phyloP scores from a whole-genome alignment of 2,329 filamentous ascomycete genomes.

The Cladosporium sp. region DNA sequence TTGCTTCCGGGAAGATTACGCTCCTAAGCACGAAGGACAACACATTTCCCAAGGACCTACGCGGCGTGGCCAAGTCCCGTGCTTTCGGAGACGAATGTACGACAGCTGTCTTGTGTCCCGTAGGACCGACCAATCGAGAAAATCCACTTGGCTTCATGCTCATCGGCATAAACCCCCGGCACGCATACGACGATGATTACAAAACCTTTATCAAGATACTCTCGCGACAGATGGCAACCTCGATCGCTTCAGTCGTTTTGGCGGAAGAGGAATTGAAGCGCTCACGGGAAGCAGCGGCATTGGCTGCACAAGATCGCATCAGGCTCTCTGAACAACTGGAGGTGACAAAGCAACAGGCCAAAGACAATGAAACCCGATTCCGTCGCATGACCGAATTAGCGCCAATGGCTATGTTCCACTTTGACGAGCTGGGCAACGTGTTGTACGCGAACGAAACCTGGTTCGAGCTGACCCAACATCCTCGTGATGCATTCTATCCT shows the following conservation, averaged over 20 bases:
- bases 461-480: constrained; percentile 27
- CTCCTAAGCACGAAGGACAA: constrained; percentile 60
- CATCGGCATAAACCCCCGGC: constrained; percentile 33
- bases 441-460: constrained; percentile 36
- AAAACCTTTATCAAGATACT: constrained; percentile 31
- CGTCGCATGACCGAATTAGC: constrained; percentile 34
- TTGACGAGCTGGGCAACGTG: constrained; percentile 30
- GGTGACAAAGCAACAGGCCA: constrained; percentile 19
- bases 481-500: constrained; percentile 13
- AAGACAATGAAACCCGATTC: constrained; percentile 31
- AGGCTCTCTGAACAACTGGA: constrained; percentile 21
- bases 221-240: constrained; percentile 18
- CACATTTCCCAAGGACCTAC: constrained; percentile 59
- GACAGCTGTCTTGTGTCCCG: constrained; percentile 31
- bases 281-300: constrained; percentile 55
- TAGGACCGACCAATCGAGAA: constrained; percentile 20
- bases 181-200: constrained; percentile 29
- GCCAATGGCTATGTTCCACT: constrained; percentile 36
- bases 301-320: constrained; percentile 58
- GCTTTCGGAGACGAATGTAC: constrained; percentile 50
- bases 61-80: constrained; percentile 63
- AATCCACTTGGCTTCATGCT: constrained; percentile 22
- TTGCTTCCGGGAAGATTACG: constrained; percentile 61
- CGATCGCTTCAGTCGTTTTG: constrained; percentile 28
- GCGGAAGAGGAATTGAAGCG: constrained; percentile 51